Evolutionary conservation across 2,329 filamentous ascomycete species (phyloP).

Genomic region (Periconia sp.): DNA sequence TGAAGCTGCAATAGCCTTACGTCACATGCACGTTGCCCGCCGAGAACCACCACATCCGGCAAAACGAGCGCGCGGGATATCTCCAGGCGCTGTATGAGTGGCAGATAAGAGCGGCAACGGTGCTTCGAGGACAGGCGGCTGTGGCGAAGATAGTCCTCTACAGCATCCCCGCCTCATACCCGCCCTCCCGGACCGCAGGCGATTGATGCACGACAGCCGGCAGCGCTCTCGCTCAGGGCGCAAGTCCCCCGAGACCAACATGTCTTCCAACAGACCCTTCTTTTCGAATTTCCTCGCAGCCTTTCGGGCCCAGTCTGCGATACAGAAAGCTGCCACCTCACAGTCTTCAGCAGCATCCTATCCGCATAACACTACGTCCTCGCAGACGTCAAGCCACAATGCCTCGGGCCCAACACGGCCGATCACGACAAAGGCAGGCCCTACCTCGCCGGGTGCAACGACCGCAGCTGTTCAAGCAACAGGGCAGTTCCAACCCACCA

Average conservation of each 20-base stretch:
- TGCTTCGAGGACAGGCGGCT: conserved; percentile 6
- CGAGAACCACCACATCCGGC: conserved; percentile 5
- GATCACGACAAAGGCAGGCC: conserved; percentile 41
- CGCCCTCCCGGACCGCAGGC: not conserved
- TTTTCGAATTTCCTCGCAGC: conserved; percentile 71
- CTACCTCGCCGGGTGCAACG: conserved; percentile 41
- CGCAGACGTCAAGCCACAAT: conserved; percentile 45
- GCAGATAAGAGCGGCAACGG: conserved; percentile 8
- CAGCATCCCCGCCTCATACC: not conserved
- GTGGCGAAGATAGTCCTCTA: conserved; percentile 5
- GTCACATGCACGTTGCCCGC: conserved; percentile 16
- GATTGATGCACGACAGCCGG: conserved; percentile 36
- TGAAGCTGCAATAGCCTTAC: conserved; percentile 16
- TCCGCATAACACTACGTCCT: conserved; percentile 39
- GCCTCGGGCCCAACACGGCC: conserved; percentile 50
- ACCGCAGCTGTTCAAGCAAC: conserved; percentile 48
- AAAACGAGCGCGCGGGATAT: not conserved
- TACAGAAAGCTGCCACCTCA: conserved; percentile 61
- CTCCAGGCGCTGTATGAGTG: conserved; percentile 13
- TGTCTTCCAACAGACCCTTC: conserved; percentile 71
- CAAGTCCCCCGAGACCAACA: conserved; percentile 41
- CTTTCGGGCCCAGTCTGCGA: conserved; percentile 68
- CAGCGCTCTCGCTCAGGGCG: conserved; percentile 25
- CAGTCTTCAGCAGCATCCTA: conserved; percentile 45
- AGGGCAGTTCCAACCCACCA: conserved; percentile 48